Conservation (phyloP, 2,329 filamentous ascomycete genomes). For the Colletotrichum phormii region DNA sequence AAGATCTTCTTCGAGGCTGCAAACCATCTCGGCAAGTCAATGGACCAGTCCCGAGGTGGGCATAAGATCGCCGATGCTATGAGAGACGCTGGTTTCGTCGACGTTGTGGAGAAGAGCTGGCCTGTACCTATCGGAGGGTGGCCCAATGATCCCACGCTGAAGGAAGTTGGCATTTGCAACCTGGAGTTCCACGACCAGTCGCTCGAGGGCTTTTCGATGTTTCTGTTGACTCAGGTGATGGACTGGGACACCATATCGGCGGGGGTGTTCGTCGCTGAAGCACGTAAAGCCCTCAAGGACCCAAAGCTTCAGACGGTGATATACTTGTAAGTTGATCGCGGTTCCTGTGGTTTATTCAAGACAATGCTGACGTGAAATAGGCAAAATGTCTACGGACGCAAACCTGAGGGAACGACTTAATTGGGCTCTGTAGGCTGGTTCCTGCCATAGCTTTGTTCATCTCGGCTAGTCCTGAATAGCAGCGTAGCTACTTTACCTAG, state of each 20-base stretch:
- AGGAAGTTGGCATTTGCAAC: constrained; percentile 42
- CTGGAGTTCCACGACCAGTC: constrained; percentile 40
- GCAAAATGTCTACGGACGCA: background rate
- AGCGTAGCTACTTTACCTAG: too few relatives aligned
- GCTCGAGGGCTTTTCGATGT: constrained; percentile 45
- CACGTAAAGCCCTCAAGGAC: constrained; percentile 40
- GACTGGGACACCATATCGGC: constrained; percentile 40
- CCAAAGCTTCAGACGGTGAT: constrained; percentile 40
- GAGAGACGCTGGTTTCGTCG: constrained; percentile 34
- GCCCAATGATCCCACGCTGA: constrained; percentile 37
- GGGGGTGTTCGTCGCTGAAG: constrained; percentile 39
- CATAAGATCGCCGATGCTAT: constrained; percentile 40
- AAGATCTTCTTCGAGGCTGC: constrained; percentile 42
- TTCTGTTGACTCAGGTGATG: constrained; percentile 44
- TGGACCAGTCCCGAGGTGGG: constrained; percentile 11
- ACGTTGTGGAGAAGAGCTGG: constrained; percentile 26
- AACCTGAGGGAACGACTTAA: background rate
- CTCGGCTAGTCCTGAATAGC: background rate
- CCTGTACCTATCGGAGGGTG: constrained; percentile 42
- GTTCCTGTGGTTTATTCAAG: background rate
- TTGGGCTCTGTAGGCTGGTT: background rate
- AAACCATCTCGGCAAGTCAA: constrained; percentile 20
- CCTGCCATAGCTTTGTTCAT: background rate
- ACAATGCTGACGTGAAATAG: background rate
- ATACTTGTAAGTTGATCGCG: constrained; percentile 38